Evolutionary conservation across 176 grass and related monocot genomes (phyloP), one percentile per base, ranked within the genome.

Genomic region (Zea luxurians): DNA sequence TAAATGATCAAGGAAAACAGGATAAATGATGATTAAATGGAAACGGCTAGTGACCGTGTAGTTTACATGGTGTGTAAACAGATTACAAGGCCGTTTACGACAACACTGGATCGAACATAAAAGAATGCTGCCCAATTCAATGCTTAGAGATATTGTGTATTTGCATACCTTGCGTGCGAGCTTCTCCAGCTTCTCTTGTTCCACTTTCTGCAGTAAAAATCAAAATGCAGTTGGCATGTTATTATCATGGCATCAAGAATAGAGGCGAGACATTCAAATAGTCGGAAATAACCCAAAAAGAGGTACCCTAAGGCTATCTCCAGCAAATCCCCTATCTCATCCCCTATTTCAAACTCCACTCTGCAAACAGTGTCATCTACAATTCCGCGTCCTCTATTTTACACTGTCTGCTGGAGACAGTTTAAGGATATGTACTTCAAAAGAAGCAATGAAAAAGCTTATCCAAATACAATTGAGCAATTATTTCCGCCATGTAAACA

Each of bases 131-230:
- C 46, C 15, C 6, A 75, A 12, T 70, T 37, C 6, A 75, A 13
- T 40, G 13, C 34, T 37, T 83, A 41, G 16, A 27, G 27, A 38
- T 17, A 37, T 12, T 37, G 15, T 41, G 7, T 35, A 7, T 75
- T 63, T 58, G 47, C 73, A 40, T 83, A 97, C 91, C 89, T 98
- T 82, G 48, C 71, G 89, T 49, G 87, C 89, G 18, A 84, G 64
- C 81, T 94, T 98, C 71, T 87, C 89, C 59, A 92, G 73, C 77
- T 92, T 98, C 34, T 98, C 95, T 46, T 88, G 85, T 66, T 98
- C 95, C 83, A 85, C 71, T 90, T 92, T 92, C 95, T 98, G 87
- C 84, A 87, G 44, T 65, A 50, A 76, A 27, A 53, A 84, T n/a
- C 37, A 43, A 41, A 59, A 41, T 16, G 17, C 8, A 46, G 8